phyloP scores from a whole-genome alignment of 225 moss, liverwort and hornwort species.

The Thuidium tamariscinum region DNA sequence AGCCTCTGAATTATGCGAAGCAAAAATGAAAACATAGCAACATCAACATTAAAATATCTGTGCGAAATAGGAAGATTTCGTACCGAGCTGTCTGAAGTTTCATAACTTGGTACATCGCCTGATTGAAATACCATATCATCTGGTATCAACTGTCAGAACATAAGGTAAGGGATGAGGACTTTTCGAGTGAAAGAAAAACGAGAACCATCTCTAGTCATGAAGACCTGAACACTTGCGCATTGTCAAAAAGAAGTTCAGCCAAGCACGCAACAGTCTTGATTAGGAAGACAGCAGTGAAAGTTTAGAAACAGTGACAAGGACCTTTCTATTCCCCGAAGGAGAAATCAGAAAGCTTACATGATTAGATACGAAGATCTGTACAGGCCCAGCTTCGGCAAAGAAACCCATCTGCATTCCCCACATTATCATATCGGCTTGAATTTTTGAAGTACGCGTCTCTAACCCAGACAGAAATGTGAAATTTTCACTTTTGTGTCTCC shows the following conservation, averaged over 20 bases:
- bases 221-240: too few relatives aligned
- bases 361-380: constrained; percentile 89
- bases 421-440: background rate
- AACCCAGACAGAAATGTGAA: background rate
- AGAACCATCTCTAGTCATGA: background rate
- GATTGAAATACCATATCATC: constrained; percentile 91
- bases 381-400: constrained; percentile 91
- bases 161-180: background rate
- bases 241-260: background rate
- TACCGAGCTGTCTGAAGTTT: constrained; percentile 85
- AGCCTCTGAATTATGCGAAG: background rate
- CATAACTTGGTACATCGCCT: constrained; percentile 78
- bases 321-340: background rate
- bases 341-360: constrained; percentile 40
- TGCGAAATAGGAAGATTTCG: background rate
- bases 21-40: background rate
- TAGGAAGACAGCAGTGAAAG: background rate
- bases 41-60: background rate
- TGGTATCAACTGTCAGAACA: constrained; percentile 58
- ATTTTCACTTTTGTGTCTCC: too few relatives aligned
- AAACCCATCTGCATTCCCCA: constrained; percentile 71
- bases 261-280: background rate
- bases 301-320: background rate
- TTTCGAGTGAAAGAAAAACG: background rate
- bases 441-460: background rate